Base-by-base conservation (phyloP, 768 basidiomycete species). In the Mycena belliarum region DNA sequence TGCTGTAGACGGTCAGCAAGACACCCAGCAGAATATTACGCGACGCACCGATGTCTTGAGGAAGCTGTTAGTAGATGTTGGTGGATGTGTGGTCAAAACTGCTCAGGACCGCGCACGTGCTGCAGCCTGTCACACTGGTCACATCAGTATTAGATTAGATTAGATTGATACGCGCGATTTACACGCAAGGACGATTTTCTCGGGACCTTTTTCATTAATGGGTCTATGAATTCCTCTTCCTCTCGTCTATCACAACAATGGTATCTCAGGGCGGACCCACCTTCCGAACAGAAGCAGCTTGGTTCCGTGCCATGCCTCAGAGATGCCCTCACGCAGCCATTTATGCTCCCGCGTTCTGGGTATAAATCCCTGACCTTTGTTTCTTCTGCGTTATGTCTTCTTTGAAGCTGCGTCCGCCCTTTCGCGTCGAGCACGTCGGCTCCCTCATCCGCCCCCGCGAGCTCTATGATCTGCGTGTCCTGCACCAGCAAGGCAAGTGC, bases 391-490 rank as follows among this genome's bases (percentile, higher is more conserved):
- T 42, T 38, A 65, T 63, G 65, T 57, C 61, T 47, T 51, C 65
- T 49, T 63, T 75, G 37, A 73, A 70, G 59, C 52, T 72, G 51
- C 70, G 59, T 24, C 75, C 77, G 24, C 78, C 77, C 21, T 78
- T 73, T 60, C 76, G 80, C 51, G 80, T 78, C 44, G 85, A 86
- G 52, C 85, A 86, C 68, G 75, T 86, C 48, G 86, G 85, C 42
- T 86, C 85, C 21, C 76, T 88, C 49, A 71, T 86, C 53, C 81
- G 86, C 3, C 84, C 85, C 2, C 52, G 66, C 3, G 57, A 71
- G n/a, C 77, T 88, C 14, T 78, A 77, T 55, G 68, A 79, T 61
- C 79, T 77, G 63, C 80, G 84, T 47, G 64, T 66, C 50, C 72
- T 72, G 35, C 72, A 78, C 46, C 78, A 82, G 51, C 72, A 75